Evolutionary conservation across 495 filamentous ascomycete species (phyloP).

Genomic region (Amniculicola lignicola): DNA sequence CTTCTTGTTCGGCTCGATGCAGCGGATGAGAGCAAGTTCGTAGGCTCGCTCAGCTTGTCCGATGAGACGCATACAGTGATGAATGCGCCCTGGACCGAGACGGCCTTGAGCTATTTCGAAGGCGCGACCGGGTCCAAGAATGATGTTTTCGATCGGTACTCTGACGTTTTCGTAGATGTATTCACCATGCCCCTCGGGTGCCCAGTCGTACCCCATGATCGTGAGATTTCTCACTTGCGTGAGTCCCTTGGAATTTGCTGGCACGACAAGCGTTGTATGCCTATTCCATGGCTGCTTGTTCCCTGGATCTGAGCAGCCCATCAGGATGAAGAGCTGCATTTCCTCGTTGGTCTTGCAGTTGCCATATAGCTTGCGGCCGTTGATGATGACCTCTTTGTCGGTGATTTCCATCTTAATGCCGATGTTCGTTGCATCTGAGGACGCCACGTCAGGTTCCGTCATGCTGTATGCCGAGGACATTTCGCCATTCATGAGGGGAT

Average conservation of each 20-base stretch:
- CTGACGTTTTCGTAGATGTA: conserved; percentile 45
- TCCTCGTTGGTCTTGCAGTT: conserved; percentile 42
- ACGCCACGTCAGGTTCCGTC: conserved; percentile 45
- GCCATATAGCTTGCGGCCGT: conserved; percentile 46
- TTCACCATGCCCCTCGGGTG: conserved; percentile 46
- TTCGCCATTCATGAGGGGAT: conserved; percentile 44
- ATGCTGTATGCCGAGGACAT: conserved; percentile 43
- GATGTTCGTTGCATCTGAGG: conserved; percentile 45
- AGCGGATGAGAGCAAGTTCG: conserved; percentile 42
- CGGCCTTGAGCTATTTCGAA: conserved; percentile 48
- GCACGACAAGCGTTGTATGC: conserved; percentile 44
- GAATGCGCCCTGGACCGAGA: conserved; percentile 45
- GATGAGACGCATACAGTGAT: conserved; percentile 47
- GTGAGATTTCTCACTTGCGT: conserved; percentile 43
- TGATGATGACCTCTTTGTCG: conserved; percentile 42
- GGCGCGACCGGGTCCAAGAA: conserved; percentile 45
- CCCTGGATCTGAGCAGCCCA: conserved; percentile 44
- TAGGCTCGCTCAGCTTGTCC: conserved; percentile 44
- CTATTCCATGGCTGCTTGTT: conserved; percentile 43
- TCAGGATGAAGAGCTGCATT: conserved; percentile 44
- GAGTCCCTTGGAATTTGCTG: conserved; percentile 39
- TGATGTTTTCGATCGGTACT: conserved; percentile 42
- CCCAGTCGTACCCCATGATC: conserved; percentile 46
- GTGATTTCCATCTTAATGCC: conserved; percentile 39
- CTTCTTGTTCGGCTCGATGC: conserved; percentile 41